phyloP scores from a whole-genome alignment of 2,329 filamentous ascomycete species.

The Talaromyces sp. region DNA sequence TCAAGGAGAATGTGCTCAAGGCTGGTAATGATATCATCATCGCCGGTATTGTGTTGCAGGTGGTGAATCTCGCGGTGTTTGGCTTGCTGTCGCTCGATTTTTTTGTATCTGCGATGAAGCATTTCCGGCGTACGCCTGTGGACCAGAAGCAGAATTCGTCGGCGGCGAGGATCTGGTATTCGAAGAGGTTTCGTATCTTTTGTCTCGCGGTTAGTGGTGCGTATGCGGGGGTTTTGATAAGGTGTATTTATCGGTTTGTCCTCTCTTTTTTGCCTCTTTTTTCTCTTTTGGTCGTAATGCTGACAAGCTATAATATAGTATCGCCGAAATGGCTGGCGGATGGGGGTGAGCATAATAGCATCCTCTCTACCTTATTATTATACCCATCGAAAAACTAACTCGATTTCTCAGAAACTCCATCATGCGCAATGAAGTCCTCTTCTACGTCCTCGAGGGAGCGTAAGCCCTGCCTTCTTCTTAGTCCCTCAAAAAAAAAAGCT shows the following conservation, averaged over 20 bases:
- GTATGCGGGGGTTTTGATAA: slow-evolving; percentile 14
- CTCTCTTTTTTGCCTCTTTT: not conserved
- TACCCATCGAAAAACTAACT: not conserved
- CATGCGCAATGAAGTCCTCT: slow-evolving; percentile 59
- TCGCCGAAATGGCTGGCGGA: slow-evolving; percentile 60
- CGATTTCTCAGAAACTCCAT: slow-evolving; percentile 41
- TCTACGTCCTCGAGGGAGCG: slow-evolving; percentile 55
- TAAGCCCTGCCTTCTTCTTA: slow-evolving; percentile 22
- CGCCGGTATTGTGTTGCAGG: slow-evolving; percentile 37
- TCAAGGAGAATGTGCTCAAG: slow-evolving; percentile 9
- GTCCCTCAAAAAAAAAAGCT: too few species aligned
- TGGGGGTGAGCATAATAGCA: slow-evolving; percentile 42
- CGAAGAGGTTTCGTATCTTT: slow-evolving; percentile 19
- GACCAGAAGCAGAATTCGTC: not conserved
- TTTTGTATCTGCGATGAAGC: slow-evolving; percentile 12
- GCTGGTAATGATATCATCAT: slow-evolving; percentile 32
- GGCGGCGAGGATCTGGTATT: slow-evolving; percentile 12
- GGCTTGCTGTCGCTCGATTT: slow-evolving; percentile 19
- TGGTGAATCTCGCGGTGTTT: slow-evolving; percentile 30
- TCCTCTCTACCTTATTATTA: not conserved
- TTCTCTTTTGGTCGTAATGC: not conserved
- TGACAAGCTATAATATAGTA: slow-evolving; percentile 18
- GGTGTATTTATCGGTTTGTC: slow-evolving; percentile 33
- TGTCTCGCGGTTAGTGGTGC: slow-evolving; percentile 13
- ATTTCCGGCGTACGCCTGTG: slow-evolving; percentile 2